These are phyloP conservation scores for Arbutus unedo DNA, from an alignment of 148 eudicot species.

Conservation along the genomic window DNA sequence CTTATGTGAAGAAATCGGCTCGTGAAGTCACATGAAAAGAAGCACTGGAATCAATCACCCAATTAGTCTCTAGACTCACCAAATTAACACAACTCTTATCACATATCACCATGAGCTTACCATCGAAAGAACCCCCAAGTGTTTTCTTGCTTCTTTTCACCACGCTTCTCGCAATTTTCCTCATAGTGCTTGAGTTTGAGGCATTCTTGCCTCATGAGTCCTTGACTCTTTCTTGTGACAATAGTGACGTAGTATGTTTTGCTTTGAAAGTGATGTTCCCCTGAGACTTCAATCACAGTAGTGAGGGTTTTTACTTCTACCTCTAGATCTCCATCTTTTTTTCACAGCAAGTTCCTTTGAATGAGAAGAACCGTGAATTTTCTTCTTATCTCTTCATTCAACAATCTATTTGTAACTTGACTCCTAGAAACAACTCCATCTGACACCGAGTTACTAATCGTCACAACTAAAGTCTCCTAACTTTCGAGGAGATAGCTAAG, in stretches of 20 bases:
- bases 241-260: background rate
- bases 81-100: background rate
- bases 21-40: no score
- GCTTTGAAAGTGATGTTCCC: background rate
- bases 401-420: background rate
- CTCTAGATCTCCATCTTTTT: background rate
- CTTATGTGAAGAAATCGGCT: background rate
- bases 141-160: background rate
- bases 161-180: background rate
- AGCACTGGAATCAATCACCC: no score
- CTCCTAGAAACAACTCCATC: background rate
- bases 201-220: background rate
- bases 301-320: background rate
- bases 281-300: background rate
- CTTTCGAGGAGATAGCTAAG: constrained; percentile 5
- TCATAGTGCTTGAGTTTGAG: background rate
- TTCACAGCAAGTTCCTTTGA: background rate
- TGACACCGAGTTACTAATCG: background rate
- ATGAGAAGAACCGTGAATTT: background rate
- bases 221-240: background rate
- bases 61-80: background rate
- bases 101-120: background rate
- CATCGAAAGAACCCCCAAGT: background rate
- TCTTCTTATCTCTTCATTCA: constrained; percentile 11
- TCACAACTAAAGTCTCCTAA: constrained; percentile 1